phyloP scores from a whole-genome alignment of 441 rosid species.

The Caryocar brasiliense region DNA sequence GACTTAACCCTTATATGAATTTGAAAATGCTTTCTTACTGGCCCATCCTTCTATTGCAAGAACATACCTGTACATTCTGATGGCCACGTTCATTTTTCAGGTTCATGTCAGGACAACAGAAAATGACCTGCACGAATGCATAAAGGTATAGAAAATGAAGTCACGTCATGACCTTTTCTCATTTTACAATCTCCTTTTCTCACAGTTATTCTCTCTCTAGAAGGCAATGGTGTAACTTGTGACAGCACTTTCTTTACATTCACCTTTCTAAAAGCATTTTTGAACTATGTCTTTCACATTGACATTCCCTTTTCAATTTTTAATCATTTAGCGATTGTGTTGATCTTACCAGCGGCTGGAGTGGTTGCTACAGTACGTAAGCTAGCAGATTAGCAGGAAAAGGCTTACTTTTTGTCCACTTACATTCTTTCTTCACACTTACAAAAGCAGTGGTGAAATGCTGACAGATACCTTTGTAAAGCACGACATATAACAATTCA shows the following conservation, averaged over 20 bases:
- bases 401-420: background rate
- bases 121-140: conserved; percentile 65
- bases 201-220: background rate
- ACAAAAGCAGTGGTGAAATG: background rate
- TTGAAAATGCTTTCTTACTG: no score
- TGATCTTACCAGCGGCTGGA: conserved; percentile 51
- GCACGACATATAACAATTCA: background rate
- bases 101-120: conserved; percentile 64
- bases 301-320: background rate
- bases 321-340: background rate
- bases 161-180: background rate
- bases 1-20: no score
- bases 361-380: conserved; percentile 52
- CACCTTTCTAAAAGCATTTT: background rate
- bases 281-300: background rate
- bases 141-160: conserved; percentile 36
- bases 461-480: background rate
- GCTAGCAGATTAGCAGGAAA: conserved; percentile 15
- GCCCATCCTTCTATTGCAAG: background rate
- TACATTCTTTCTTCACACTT: background rate
- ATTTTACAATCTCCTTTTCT: background rate
- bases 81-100: conserved; percentile 29
- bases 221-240: background rate
- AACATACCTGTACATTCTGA: conserved; percentile 8
- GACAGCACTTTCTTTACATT: background rate